These are phyloP conservation scores for Cicer pinnatifidum DNA, from an alignment of 306 rosid species.

Conservation along the genomic window DNA sequence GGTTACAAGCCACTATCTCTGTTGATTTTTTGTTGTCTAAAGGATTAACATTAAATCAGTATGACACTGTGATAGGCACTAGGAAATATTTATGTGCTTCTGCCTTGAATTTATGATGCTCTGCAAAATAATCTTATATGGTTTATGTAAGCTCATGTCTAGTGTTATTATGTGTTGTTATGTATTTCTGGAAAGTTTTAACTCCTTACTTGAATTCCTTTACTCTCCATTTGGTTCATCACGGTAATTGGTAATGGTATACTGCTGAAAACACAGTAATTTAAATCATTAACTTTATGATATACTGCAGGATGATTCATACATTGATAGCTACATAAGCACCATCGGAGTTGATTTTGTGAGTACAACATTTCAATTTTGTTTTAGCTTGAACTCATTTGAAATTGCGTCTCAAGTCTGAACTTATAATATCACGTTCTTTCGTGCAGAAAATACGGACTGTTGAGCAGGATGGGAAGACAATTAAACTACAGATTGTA, in stretches of 20 bases:
- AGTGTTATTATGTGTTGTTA: slow-evolving; percentile 21
- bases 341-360: slow-evolving; percentile 99
- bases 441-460: slow-evolving; percentile 60
- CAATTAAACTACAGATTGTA: slow-evolving; percentile 66
- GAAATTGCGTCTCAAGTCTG: slow-evolving; percentile 1
- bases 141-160: slow-evolving; percentile 1
- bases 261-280: slow-evolving; percentile 35
- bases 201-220: not conserved
- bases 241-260: slow-evolving; percentile 34
- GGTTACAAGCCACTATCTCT: not conserved
- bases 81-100: not conserved
- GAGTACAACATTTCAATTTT: slow-evolving; percentile 49
- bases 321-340: slow-evolving; percentile 97
- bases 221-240: slow-evolving; percentile 34
- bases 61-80: not conserved
- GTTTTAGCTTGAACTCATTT: slow-evolving; percentile 44
- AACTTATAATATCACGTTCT: slow-evolving; percentile 35
- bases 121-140: slow-evolving; percentile 16
- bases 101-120: slow-evolving; percentile 10
- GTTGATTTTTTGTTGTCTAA: not conserved
- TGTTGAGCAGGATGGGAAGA: slow-evolving; percentile 66
- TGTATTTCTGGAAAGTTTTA: slow-evolving; percentile 1
- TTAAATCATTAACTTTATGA: slow-evolving; percentile 15
- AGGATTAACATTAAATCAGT: not conserved
- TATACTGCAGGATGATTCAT: slow-evolving; percentile 83